These are phyloP conservation scores for Chaetomium fimeti DNA, from an alignment of 495 filamentous ascomycete species.

Conservation along the genomic window DNA sequence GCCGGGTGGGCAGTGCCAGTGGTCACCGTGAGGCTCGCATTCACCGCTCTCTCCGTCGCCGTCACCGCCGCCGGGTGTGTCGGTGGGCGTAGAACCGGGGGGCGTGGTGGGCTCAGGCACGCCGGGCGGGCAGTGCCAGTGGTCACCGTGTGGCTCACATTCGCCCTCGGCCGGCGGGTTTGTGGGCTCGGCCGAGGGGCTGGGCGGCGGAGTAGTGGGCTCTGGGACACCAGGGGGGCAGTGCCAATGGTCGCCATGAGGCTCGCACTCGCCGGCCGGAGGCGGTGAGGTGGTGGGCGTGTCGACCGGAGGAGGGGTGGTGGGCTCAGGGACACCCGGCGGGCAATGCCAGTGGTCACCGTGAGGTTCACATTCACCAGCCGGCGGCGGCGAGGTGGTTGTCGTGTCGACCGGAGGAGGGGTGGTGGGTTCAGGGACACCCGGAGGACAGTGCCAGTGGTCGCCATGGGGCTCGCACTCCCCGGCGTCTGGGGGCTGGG, in stretches of 20 bases:
- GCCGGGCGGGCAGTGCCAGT: constrained; percentile 13
- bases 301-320: not conserved
- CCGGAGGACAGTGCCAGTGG: not conserved
- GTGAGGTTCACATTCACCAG: not conserved
- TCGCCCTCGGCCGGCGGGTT: not conserved
- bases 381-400: not conserved
- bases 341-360: constrained; percentile 15
- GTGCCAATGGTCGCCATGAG: constrained; percentile 13
- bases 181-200: not conserved
- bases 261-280: constrained; percentile 1
- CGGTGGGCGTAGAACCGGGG: no score
- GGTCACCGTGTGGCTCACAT: constrained; percentile 7
- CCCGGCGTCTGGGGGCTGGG: not conserved
- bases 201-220: not conserved
- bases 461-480: constrained; percentile 6
- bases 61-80: no score
- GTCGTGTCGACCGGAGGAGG: not conserved
- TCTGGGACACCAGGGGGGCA: not conserved
- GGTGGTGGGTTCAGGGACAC: not conserved
- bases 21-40: constrained; percentile 11
- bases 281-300: not conserved
- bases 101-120: not conserved
- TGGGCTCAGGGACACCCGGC: not conserved
- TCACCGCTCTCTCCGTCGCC: not conserved
- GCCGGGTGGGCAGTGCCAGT: constrained; percentile 9